These are phyloP conservation scores for Viola odorata DNA, from an alignment of 345 rosid genomes.

Conservation along the genomic window DNA sequence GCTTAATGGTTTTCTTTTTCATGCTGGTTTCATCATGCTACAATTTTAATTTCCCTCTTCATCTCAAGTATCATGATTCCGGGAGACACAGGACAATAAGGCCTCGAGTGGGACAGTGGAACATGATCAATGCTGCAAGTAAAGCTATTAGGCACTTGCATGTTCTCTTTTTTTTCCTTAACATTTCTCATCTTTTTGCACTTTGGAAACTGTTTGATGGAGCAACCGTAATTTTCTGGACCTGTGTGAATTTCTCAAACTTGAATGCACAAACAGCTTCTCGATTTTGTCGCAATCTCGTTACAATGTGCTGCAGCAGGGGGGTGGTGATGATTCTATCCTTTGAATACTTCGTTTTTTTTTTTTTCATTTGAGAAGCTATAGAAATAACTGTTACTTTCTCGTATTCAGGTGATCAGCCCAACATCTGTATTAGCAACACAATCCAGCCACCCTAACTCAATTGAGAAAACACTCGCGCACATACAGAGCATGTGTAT, in stretches of 20 bases:
- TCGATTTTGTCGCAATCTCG: neutral
- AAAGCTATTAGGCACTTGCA: neutral
- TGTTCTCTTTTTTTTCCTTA: neutral
- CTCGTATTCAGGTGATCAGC: neutral
- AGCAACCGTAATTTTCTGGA: neutral
- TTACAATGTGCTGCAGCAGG: neutral
- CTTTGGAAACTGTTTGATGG: neutral
- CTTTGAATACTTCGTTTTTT: neutral
- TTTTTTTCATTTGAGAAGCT: neutral
- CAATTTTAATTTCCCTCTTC: neutral
- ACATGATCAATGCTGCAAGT: constrained; percentile 1
- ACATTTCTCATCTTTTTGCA: neutral
- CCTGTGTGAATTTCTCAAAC: neutral
- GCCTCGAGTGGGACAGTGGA: neutral
- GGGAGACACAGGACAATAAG: neutral
- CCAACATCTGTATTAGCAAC: neutral
- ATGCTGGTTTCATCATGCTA: neutral
- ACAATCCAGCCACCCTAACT: neutral
- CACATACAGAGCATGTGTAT: neutral
- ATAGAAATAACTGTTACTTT: neutral
- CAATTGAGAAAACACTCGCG: neutral
- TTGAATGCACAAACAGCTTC: neutral
- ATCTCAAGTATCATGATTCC: neutral
- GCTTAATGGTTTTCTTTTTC: neutral
- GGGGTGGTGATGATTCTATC: neutral